Evolutionary conservation across 805 yeast species (phyloP).

Genomic region (Ogataea dorogensis): DNA sequence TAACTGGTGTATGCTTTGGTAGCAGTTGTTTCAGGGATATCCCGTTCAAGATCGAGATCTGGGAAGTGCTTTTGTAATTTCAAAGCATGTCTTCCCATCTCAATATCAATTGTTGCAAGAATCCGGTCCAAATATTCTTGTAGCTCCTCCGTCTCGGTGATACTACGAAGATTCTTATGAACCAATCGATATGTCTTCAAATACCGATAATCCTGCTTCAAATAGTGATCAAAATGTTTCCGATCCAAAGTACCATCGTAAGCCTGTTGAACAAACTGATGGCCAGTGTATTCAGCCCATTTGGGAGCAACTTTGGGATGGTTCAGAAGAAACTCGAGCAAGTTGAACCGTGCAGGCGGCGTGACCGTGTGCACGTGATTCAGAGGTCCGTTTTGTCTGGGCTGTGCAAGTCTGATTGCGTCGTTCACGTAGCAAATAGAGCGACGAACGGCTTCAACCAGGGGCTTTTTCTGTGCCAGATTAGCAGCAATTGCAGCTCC

Average conservation of each 20-base stretch:
- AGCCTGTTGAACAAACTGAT: slow-evolving; percentile 56
- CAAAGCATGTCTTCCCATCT: slow-evolving; percentile 53
- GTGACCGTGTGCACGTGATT: slow-evolving; percentile 54
- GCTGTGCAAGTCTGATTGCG: slow-evolving; percentile 50
- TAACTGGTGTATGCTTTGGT: slow-evolving; percentile 62
- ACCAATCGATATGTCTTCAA: slow-evolving; percentile 66
- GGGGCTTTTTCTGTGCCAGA: slow-evolving; percentile 52
- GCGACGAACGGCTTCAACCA: slow-evolving; percentile 50
- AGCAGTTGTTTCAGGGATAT: slow-evolving; percentile 52
- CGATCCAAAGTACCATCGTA: slow-evolving; percentile 51
- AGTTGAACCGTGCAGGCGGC: slow-evolving; percentile 11
- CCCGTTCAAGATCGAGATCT: slow-evolving; percentile 41
- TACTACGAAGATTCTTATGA: slow-evolving; percentile 60
- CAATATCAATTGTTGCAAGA: slow-evolving; percentile 50
- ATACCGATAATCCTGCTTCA: slow-evolving; percentile 68
- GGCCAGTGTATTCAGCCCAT: slow-evolving; percentile 62
- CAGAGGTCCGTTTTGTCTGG: slow-evolving; percentile 60
- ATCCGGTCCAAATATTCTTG: slow-evolving; percentile 50
- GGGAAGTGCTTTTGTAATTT: slow-evolving; percentile 45
- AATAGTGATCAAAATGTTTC: slow-evolving; percentile 43
- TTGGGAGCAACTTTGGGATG: slow-evolving; percentile 54
- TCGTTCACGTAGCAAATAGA: slow-evolving; percentile 66
- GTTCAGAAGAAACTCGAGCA: slow-evolving; percentile 45
- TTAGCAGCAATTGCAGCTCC: slow-evolving; percentile 79
- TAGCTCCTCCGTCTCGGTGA: slow-evolving; percentile 54